These are phyloP conservation scores for Microbotryum lychnidis-dioicae DNA, from an alignment of 1,284 basidiomycete species.

Conservation along the genomic window DNA sequence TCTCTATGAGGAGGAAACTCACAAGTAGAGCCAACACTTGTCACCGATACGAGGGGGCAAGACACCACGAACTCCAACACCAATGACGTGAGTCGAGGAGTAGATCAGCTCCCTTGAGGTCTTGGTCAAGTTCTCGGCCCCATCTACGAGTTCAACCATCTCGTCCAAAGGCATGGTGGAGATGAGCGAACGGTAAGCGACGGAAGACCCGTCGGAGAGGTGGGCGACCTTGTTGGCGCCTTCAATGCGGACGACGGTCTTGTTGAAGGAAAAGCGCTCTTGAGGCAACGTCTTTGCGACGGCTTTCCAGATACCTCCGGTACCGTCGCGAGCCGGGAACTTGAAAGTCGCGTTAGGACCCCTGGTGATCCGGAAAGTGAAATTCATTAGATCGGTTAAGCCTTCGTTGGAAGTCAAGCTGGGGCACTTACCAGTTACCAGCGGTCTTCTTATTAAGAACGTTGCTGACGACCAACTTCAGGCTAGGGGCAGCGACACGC, in stretches of 20 bases:
- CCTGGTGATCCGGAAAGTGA: constrained; percentile 11
- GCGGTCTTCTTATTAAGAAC: constrained; percentile 47
- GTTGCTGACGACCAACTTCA: constrained; percentile 48
- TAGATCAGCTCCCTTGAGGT: constrained; percentile 44
- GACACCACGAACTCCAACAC: constrained; percentile 47
- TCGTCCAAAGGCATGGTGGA: constrained; percentile 47
- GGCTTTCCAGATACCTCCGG: constrained; percentile 50
- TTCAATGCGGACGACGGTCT: constrained; percentile 42
- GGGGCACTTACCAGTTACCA: constrained; percentile 43
- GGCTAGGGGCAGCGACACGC: constrained; percentile 48
- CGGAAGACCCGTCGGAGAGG: constrained; percentile 43
- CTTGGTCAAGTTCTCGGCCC: constrained; percentile 39
- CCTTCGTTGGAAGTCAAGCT: background rate
- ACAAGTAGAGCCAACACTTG: constrained; percentile 46
- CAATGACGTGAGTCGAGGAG: constrained; percentile 48
- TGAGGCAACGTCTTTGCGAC: constrained; percentile 45
- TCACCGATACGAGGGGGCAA: constrained; percentile 48
- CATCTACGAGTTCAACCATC: constrained; percentile 40
- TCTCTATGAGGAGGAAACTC: background rate
- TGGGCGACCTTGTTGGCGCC: constrained; percentile 42
- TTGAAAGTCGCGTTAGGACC: constrained; percentile 49
- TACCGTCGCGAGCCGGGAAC: constrained; percentile 48
- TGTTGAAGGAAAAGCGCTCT: constrained; percentile 42
- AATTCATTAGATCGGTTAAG: background rate
- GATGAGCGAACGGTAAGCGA: constrained; percentile 46